Base-by-base conservation (phyloP, 73 alveolate species). In the Symbiodinium pilosum region DNA sequence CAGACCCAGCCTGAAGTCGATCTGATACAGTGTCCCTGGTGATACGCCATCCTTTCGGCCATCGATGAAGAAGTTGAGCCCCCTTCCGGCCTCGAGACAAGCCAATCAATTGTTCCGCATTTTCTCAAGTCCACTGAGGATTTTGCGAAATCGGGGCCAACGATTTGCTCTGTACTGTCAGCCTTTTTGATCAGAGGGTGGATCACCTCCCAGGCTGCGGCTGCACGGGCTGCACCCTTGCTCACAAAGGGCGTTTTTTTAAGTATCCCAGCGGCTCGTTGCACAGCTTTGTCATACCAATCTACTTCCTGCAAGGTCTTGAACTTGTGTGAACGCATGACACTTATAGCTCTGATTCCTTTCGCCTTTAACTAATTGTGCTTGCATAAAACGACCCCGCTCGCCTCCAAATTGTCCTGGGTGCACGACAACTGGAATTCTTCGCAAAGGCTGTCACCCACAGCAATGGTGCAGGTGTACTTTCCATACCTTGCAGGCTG, bases 51-150 rank as follows among this genome's bases (percentile, higher is more conserved):
- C 97, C 54, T 42, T 42, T 54, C 38, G 21, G 32, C 97, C 97
- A 47, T 91, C 97, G 38, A 91, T 91, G 41, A 91, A 69, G 97
- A 91, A 91, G 87, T 68, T 91, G 83, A 69, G 87, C 39, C 97
- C 97, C 34, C 24, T 91, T 30, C 97, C 97, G 24, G 81, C 81
- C 81, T 64, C 81, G 34, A n/a, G 30, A 64, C 81, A 47, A 9
- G 59, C 59, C 81, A 24, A 64, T 0, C 20, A 64, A 2, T 9
- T 64, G 81, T 54, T 9, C 34, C 73, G 73, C 73, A 24, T 26
- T 30, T 54, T 16, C 26, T 30, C 81, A 64, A 64, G 81, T 24
- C 81, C 34, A 24, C 34, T 9, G 81, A 64, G 81, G 39, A n/a
- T 8, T 64, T 38, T 18, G 88, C 97, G 38, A 14, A 91, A 41